Conservation (phyloP, 2,329 filamentous ascomycete genomes). For the Teratosphaeria destructans region DNA sequence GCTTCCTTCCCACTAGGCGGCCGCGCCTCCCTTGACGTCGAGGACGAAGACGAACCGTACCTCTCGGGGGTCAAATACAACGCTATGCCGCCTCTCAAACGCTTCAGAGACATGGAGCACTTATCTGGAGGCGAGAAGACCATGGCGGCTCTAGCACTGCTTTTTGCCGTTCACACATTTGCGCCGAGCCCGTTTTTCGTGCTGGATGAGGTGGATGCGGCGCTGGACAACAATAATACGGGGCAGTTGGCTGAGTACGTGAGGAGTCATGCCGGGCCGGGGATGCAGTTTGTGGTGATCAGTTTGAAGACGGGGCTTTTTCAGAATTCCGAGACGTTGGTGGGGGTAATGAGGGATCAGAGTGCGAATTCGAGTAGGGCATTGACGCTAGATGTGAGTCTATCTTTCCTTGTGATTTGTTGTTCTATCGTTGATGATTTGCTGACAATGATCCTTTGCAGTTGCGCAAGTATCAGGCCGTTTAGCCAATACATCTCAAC, state of each 20-base stretch:
- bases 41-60: slow-evolving; percentile 88
- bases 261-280: slow-evolving; percentile 81
- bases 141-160: slow-evolving; percentile 89
- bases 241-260: slow-evolving; percentile 96
- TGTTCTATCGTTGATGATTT: neutral
- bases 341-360: slow-evolving; percentile 93
- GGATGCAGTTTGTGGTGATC: slow-evolving; percentile 99
- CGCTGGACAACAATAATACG: slow-evolving; percentile 95
- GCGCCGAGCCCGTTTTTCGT: slow-evolving; percentile 96
- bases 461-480: slow-evolving; percentile 26
- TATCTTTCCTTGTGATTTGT: neutral
- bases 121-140: slow-evolving; percentile 96
- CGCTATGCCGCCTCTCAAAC: slow-evolving; percentile 95
- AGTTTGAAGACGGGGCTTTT: slow-evolving; percentile 91
- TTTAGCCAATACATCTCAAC: neutral
- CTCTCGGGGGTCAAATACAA: slow-evolving; percentile 95
- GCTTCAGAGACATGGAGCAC: slow-evolving; percentile 98
- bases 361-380: slow-evolving; percentile 84
- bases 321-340: slow-evolving; percentile 89
- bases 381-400: slow-evolving; percentile 86
- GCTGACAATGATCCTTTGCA: slow-evolving; percentile 8
- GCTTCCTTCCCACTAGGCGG: slow-evolving; percentile 90
- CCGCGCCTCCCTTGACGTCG: slow-evolving; percentile 77
- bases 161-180: slow-evolving; percentile 95
- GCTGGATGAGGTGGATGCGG: slow-evolving; percentile 93